Evolutionary conservation across 2,329 filamentous ascomycete species (phyloP), one percentile per base, ranked within the genome.

Genomic region (Pseudocercospora crystallina): DNA sequence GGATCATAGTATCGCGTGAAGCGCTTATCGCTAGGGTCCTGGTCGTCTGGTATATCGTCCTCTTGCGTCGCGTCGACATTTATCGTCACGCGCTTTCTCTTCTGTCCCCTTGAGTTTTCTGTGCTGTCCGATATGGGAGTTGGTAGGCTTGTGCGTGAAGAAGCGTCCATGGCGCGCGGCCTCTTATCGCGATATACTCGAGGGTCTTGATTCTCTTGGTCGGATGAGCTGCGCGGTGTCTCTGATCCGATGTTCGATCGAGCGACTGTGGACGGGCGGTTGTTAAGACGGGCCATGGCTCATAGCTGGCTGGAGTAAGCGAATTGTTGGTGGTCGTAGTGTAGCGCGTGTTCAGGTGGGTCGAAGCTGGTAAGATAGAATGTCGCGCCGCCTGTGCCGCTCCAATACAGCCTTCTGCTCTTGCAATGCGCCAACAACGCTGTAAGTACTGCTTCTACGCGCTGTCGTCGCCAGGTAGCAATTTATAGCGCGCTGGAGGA

Each of bases 1-100:
- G 90, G 91, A 64, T 96, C 87, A 69, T 91, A 95, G 57, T 72
- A 81, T 48, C 72, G 57, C 17, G 54, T 68, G 56, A 64, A 66
- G 26, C 55, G 58, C 29, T 53, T 61, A 8, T 65, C 64, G 3
- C 64, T 61, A 9, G 45, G 45, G 13, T 63, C 61, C 1, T 66
- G 55, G 1, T 57, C 61, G 13, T 59, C 44, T 2, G 61, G 58
- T 41, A 50, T 39, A n/a, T 58, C 56, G 11, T 37, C 44, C 35
- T 53, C 41, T 29, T 58, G 53, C 10, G 57, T 57, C 11, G 44
- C 13, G 20, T 26, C 20, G 52, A 30, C 15, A 2, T 20, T 35
- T 14, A 42, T 30, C 37, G 40, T 36, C 15, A 37, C 44, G 39
- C 56, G 53, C 48, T 58, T 56, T 30, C 62, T 50, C 53, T 62